These are phyloP conservation scores for Viola odorata DNA, from an alignment of 345 rosid species.

Conservation along the genomic window DNA sequence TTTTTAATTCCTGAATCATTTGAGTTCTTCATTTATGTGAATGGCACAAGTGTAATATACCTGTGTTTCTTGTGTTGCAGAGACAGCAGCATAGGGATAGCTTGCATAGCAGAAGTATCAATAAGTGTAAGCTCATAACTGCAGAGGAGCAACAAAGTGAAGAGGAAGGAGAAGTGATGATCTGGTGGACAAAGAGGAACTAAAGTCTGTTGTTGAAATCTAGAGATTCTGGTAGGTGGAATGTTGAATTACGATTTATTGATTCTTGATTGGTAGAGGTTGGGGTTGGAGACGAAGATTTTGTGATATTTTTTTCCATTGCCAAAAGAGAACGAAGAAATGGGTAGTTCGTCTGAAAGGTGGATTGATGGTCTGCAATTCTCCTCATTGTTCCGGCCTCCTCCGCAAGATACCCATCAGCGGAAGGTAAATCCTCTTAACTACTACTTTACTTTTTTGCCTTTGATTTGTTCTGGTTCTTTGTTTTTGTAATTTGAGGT, in stretches of 20 bases:
- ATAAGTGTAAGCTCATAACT: no score
- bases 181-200: background rate
- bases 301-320: background rate
- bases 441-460: background rate
- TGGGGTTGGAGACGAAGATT: background rate
- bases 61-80: background rate
- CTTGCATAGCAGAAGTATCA: background rate
- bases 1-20: background rate
- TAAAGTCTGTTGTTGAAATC: background rate
- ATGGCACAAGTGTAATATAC: background rate
- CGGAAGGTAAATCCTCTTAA: constrained; percentile 45
- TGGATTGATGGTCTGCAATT: constrained; percentile 92
- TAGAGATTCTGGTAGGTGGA: constrained; percentile 20
- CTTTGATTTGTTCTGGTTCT: background rate
- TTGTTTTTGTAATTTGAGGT: background rate
- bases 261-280: constrained; percentile 45
- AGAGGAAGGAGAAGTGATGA: background rate
- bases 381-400: constrained; percentile 84
- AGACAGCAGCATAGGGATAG: background rate
- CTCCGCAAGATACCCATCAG: constrained; percentile 71
- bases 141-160: background rate
- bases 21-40: background rate
- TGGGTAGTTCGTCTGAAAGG: constrained; percentile 75
- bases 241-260: constrained; percentile 45
- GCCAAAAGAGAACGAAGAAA: constrained; percentile 7